These are phyloP conservation scores for Metarhizium anisopliae DNA, from an alignment of 2,329 filamentous ascomycete genomes.

Conservation along the genomic window DNA sequence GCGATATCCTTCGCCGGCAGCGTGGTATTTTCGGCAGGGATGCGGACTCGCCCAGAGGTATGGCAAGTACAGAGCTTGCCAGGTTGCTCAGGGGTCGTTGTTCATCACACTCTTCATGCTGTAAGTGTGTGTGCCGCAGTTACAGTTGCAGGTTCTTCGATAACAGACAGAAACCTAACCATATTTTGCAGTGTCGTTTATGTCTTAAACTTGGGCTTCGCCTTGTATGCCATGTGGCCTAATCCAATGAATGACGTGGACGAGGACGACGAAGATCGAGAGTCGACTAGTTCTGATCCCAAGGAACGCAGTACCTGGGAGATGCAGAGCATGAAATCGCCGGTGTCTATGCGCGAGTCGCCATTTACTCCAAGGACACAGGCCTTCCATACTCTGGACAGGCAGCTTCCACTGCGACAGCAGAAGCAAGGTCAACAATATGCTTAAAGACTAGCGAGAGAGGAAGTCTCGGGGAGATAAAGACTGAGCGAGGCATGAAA, in stretches of 20 bases:
- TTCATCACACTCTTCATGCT: conserved; percentile 57
- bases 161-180: not conserved
- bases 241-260: conserved; percentile 43
- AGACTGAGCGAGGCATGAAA: not conserved
- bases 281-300: conserved; percentile 23
- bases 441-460: not conserved
- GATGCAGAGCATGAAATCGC: conserved; percentile 41
- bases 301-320: conserved; percentile 44
- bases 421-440: conserved; percentile 12
- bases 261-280: conserved; percentile 32
- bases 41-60: conserved; percentile 52
- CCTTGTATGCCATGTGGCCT: conserved; percentile 48
- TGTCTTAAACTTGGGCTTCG: conserved; percentile 47
- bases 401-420: conserved; percentile 43
- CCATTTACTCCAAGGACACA: conserved; percentile 58
- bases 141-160: no score
- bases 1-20: conserved; percentile 47
- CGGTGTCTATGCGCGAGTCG: conserved; percentile 20
- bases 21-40: conserved; percentile 68
- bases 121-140: conserved; percentile 35
- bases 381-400: conserved; percentile 56
- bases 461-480: not conserved
- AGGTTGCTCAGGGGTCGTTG: conserved; percentile 59
- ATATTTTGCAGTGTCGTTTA: conserved; percentile 44
- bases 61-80: conserved; percentile 49